Evolutionary conservation across 116 monocot species (phyloP), one percentile per base, ranked within the genome.

Genomic region (Papilionanthe hybrid): DNA sequence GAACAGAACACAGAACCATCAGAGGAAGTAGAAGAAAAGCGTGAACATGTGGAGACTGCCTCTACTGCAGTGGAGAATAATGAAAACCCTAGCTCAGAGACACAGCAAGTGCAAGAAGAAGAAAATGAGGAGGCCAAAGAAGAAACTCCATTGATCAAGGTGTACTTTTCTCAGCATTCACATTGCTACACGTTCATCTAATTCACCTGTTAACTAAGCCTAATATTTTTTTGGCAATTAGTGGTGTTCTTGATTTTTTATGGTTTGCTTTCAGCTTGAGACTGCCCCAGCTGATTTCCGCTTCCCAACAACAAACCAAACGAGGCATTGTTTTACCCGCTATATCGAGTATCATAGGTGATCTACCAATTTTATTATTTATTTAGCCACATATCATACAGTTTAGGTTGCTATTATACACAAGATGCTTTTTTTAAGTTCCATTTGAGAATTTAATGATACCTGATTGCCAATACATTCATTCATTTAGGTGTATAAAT

Each of bases 281-380:
- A 42, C 73, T 68, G 90, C 91, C n/a, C 90, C 91, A 2, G 91
- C 90, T 20, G 93, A 93, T 83, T 90, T 90, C 74, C 87, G 93
- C 42, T 90, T 93, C 79, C 93, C 93, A 41, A 93, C 88, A 41
- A 91, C 90, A 50, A 93, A 93, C 47, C 93, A 93, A 75, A 91
- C 93, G 12, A 88, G 93, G 75, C 93, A 93, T 77, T 93, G 93
- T 72, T 93, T 87, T 79, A 91, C 91, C 25, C 91, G 89, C 60
- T 93, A 90, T 48, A 80, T 90, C 66, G 90, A 93, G 72, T 93
- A 86, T 76, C 91, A 93, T 29, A 87, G 86, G 91, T 90, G 75
- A 75, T 75, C 25, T 27, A 27, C 3, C 27, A 50, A 48, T 23
- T 75, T 49, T 28, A 27, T 73, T n/a, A 10, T 20, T n/a, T 73